Evolutionary conservation across 108 stramenopile species (phyloP).

Genomic region (Pseudonitzschia pungens): DNA sequence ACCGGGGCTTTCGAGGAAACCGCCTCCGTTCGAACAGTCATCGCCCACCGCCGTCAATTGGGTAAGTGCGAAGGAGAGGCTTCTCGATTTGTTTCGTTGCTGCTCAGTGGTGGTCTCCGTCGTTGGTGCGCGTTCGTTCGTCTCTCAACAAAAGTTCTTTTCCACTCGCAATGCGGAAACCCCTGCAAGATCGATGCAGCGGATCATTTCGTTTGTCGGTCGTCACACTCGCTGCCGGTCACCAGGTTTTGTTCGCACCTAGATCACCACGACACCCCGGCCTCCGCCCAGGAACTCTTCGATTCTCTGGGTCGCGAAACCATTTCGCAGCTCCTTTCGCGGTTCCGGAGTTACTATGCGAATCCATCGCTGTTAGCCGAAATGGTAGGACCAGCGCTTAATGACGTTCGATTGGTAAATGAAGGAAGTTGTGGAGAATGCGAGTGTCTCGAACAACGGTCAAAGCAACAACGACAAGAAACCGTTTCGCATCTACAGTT

Average conservation of each 20-base stretch:
- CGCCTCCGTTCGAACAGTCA: not conserved
- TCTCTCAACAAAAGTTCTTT: not conserved
- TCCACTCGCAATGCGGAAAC: too few relatives aligned
- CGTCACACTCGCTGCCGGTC: constrained; percentile 54
- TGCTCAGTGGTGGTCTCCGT: constrained; percentile 34
- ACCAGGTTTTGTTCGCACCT: constrained; percentile 37
- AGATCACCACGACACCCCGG: constrained; percentile 24
- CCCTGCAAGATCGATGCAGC: constrained; percentile 68
- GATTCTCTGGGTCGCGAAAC: constrained; percentile 56
- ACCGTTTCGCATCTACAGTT: constrained; percentile 68
- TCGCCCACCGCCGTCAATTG: constrained; percentile 65
- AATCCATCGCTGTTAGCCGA: constrained; percentile 55
- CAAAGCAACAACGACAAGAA: not conserved
- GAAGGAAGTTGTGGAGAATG: not conserved
- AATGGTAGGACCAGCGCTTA: constrained; percentile 61
- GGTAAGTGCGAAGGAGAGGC: constrained; percentile 56
- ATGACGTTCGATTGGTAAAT: constrained; percentile 33
- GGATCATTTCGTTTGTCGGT: constrained; percentile 80
- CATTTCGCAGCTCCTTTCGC: constrained; percentile 61
- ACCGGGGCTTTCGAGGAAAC: constrained; percentile 50
- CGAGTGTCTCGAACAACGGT: not conserved
- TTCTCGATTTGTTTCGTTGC: constrained; percentile 36
- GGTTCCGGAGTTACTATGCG: constrained; percentile 79
- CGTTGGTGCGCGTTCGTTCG: not conserved
- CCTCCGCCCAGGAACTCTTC: constrained; percentile 15